phyloP scores from a whole-genome alignment of 192 early-diverging fungal species.

The Coemansia sp. region DNA sequence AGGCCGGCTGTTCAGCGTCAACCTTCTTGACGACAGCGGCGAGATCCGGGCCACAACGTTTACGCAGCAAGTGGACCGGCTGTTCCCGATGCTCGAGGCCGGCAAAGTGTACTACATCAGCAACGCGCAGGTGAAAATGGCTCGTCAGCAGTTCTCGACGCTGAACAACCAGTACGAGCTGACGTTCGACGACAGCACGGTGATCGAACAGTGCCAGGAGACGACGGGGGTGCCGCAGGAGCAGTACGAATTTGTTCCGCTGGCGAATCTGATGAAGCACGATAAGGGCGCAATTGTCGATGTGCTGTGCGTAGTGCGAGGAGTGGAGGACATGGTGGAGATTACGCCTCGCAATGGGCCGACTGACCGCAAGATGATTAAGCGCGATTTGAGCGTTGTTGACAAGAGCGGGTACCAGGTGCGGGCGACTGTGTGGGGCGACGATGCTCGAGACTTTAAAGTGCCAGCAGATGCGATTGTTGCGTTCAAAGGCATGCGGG shows the following conservation, averaged over 20 bases:
- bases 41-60: slow-evolving; percentile 96
- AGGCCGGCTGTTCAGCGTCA: slow-evolving; percentile 87
- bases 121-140: slow-evolving; percentile 76
- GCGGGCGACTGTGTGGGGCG: slow-evolving; percentile 84
- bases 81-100: slow-evolving; percentile 76
- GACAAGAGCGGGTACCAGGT: slow-evolving; percentile 73
- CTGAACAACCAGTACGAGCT: slow-evolving; percentile 93
- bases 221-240: slow-evolving; percentile 35
- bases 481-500: slow-evolving; percentile 80
- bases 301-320: slow-evolving; percentile 74
- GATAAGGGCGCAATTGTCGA: slow-evolving; percentile 77
- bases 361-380: slow-evolving; percentile 57
- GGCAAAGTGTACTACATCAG: slow-evolving; percentile 84
- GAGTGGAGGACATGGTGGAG: slow-evolving; percentile 57
- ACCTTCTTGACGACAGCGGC: slow-evolving; percentile 82
- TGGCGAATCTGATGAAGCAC: slow-evolving; percentile 63
- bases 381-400: slow-evolving; percentile 80
- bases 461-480: slow-evolving; percentile 60
- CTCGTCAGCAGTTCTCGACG: slow-evolving; percentile 79
- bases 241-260: slow-evolving; percentile 67
- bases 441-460: slow-evolving; percentile 70
- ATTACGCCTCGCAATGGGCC: slow-evolving; percentile 59
- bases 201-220: slow-evolving; percentile 60
- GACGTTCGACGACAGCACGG: slow-evolving; percentile 68
- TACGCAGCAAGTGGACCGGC: slow-evolving; percentile 77